Base-by-base conservation (phyloP, 106 monocot genomes). In the Acanthochlamys bracteata region DNA sequence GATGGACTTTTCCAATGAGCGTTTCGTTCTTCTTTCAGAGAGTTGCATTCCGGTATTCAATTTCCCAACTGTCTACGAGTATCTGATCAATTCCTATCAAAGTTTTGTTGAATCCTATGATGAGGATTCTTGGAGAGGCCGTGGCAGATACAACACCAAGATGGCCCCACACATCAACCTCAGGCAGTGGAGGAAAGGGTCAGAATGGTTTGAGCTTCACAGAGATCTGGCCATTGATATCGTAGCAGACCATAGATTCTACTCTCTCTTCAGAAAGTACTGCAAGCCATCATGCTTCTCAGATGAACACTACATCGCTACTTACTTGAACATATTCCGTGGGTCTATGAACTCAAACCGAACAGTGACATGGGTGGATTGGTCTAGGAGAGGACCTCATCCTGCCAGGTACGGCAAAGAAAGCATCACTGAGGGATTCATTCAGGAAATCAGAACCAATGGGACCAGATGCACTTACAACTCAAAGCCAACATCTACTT, bases 341-440 rank as follows among this genome's bases (percentile, higher is more conserved):
- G 75, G 80, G 47, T 16, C 58, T 33, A 23, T 67, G 75, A 80
- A 75, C 33, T 69, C 80, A 20, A 80, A 80, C 22, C 55, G 80
- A 47, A 80, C 59, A 3, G 57, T 75, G 42, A 80, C 80, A 17
- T 80, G 80, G 75, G 80, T 75, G 11, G 80, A 80, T 39, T 80
- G 80, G 80, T 80, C 80, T 19, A 75, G 75, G 60, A 75, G 71
- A 33, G 75, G 75, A 25, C 80, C 80, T 26, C 80, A 80, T 51
- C 80, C 80, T 0, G 80, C 80, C 1, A 75, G 47, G 43, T 80
- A 74, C 21, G 80, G 80, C 20, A 54, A 53, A 6, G 25, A 6
- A 62, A 64, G 66, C 60, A 54, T 80, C 19, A 75, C 71, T 0
- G 41, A 7, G 12, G 71, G 61, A 12, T 80, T 80, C 57, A 75